These are phyloP conservation scores for Gaeumannomyces sp. DNA, from an alignment of 2,329 filamentous ascomycete genomes.

Conservation along the genomic window DNA sequence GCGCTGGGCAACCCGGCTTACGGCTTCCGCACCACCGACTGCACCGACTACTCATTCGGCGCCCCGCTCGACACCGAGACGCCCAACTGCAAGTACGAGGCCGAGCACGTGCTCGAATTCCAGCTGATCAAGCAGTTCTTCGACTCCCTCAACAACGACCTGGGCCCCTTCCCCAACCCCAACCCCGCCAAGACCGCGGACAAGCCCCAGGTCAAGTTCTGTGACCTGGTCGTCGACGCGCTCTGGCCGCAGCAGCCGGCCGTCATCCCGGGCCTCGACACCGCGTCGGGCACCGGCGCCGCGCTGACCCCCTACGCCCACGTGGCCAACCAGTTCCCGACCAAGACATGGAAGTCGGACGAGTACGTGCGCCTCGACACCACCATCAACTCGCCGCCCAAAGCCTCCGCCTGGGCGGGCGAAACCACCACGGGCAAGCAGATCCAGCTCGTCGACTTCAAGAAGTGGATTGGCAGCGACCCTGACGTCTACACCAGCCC, in stretches of 20 bases:
- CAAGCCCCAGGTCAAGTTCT: background rate
- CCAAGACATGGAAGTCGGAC: background rate
- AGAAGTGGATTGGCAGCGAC: background rate
- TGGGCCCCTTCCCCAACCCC: background rate
- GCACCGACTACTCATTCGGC: background rate
- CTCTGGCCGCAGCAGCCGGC: too few species aligned
- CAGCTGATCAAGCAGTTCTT: background rate
- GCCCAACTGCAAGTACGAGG: background rate
- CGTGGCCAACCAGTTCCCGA: background rate
- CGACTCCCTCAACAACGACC: background rate
- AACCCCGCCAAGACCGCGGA: background rate
- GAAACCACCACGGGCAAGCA: too few species aligned
- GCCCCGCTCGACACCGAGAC: background rate
- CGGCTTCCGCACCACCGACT: background rate
- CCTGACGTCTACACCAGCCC: background rate
- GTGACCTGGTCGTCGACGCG: background rate
- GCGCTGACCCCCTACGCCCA: background rate
- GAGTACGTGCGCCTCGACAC: background rate
- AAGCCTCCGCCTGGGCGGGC: background rate
- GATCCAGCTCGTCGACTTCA: background rate
- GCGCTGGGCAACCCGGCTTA: background rate
- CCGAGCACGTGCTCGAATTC: background rate
- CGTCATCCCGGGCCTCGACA: background rate
- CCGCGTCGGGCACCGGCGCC: background rate
- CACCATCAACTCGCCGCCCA: background rate